A percentile compares a stretch with the other conserved stretches of the same genome.
Conservation (phyloP, 176 grass and related monocot genomes). For the Bonia amplexicaulis region DNA sequence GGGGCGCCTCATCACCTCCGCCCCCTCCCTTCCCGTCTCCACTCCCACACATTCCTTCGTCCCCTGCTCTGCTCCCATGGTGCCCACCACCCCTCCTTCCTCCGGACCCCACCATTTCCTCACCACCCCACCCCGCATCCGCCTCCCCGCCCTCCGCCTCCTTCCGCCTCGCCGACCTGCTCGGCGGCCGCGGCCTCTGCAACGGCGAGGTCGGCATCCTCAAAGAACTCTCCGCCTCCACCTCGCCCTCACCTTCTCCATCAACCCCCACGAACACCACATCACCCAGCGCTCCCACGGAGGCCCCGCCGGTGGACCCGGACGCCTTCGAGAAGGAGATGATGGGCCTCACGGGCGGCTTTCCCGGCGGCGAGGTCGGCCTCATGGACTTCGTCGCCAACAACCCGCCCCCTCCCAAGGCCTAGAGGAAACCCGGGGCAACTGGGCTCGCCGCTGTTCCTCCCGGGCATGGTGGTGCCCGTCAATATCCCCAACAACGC, state of each 20-base stretch:
- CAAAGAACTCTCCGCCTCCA: constrained; percentile 32
- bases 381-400: constrained; percentile 59
- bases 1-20: background rate
- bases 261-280: background rate
- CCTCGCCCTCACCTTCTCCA: background rate
- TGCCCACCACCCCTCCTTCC: constrained; percentile 32
- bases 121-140: background rate
- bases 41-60: background rate
- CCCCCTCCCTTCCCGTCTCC: background rate
- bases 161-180: constrained; percentile 32
- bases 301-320: background rate
- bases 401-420: constrained; percentile 48
- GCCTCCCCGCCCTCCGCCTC: background rate
- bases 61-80: background rate
- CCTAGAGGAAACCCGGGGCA: background rate
- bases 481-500: constrained; percentile 78
- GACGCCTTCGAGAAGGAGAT: constrained; percentile 81
- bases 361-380: constrained; percentile 70
- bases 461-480: constrained; percentile 80
- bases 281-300: background rate
- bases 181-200: constrained; percentile 63
- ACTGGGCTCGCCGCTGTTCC: constrained; percentile 37
- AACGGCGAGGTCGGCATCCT: constrained; percentile 56
- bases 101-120: background rate
- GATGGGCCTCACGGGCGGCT: constrained; percentile 75